These are phyloP conservation scores for Boletus putidus DNA, from an alignment of 1,284 basidiomycete species.

Conservation along the genomic window DNA sequence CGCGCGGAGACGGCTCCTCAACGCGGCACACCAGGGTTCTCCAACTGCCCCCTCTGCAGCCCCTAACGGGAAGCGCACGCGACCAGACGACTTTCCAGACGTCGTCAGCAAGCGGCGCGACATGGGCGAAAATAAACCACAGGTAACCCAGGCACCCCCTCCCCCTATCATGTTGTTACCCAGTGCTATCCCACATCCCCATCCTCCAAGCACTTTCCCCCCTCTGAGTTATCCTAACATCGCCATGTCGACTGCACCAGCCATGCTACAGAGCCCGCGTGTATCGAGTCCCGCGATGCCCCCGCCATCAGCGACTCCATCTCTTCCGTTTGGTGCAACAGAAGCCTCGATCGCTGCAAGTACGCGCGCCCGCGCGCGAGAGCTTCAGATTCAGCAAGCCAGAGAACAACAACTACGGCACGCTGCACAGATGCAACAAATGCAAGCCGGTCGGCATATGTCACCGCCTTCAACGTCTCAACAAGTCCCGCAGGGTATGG, in stretches of 20 bases:
- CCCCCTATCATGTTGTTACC: conserved; percentile 40
- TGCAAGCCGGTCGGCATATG: conserved; percentile 43
- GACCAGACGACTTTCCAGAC: conserved; percentile 51
- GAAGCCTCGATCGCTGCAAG: conserved; percentile 40
- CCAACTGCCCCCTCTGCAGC: conserved; percentile 19
- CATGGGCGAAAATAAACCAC: conserved; percentile 57
- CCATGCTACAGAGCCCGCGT: conserved; percentile 34
- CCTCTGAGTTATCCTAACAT: conserved; percentile 18
- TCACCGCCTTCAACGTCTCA: conserved; percentile 42
- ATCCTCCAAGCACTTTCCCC: conserved; percentile 22
- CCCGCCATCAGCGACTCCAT: conserved; percentile 23
- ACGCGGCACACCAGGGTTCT: conserved; percentile 22
- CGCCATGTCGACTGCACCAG: conserved; percentile 19
- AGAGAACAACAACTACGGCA: conserved; percentile 43
- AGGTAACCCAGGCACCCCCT: conserved; percentile 30
- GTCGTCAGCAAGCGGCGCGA: conserved; percentile 64
- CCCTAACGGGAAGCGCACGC: conserved; percentile 53
- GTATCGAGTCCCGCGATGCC: conserved; percentile 30
- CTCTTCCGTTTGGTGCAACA: conserved; percentile 33
- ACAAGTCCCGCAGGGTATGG: conserved; percentile 27
- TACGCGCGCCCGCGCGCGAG: conserved; percentile 45
- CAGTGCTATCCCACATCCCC: conserved; percentile 14
- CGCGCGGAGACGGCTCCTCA: conserved; percentile 45
- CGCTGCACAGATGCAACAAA: conserved; percentile 34
- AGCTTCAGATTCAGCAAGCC: conserved; percentile 48